Evolutionary conservation across 78 protist species (phyloP).

Genomic region (Dictyostelium purpureum): DNA sequence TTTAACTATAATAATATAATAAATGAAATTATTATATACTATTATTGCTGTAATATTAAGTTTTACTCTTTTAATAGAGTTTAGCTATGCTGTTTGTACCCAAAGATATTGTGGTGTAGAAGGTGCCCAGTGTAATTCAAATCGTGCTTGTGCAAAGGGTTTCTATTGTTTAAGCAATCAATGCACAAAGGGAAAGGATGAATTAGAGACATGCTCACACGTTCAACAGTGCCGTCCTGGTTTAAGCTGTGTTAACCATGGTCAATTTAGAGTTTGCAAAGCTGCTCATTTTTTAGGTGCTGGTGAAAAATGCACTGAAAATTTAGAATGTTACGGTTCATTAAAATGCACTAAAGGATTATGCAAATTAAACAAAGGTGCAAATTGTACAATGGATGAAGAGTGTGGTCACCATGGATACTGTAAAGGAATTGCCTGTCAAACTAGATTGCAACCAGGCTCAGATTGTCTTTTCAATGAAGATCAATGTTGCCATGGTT

Average conservation of each 20-base stretch:
- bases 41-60: no score
- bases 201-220: background rate
- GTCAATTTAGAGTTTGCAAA: conserved; percentile 1
- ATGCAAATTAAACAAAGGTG: background rate
- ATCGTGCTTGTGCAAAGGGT: background rate
- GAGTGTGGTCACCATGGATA: background rate
- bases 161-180: background rate
- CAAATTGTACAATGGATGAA: background rate
- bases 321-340: conserved; percentile 9
- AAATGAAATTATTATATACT: no score
- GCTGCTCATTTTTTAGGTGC: background rate
- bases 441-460: background rate
- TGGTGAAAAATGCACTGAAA: background rate
- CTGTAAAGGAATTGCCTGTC: conserved; percentile 1
- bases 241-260: conserved; percentile 31
- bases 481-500: background rate
- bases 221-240: conserved; percentile 22
- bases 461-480: background rate
- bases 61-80: background rate
- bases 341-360: background rate
- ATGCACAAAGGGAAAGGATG: conserved; percentile 8
- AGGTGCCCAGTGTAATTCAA: conserved; percentile 18
- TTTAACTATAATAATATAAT: no score
- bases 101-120: conserved; percentile 14
- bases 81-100: background rate